phyloP scores from a whole-genome alignment of 176 grass and related monocot species.

The Oryza punctata region DNA sequence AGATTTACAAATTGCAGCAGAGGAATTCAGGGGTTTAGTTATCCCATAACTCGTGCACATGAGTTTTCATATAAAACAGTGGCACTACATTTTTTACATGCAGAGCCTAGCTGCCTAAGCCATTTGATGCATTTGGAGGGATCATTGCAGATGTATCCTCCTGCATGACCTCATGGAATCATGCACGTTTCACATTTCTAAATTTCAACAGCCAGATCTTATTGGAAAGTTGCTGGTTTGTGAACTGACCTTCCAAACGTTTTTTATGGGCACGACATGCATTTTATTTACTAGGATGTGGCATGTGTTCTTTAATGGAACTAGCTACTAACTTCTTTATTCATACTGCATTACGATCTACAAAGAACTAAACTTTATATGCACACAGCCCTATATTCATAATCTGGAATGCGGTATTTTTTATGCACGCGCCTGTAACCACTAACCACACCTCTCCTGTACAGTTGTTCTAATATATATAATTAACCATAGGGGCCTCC shows the following conservation, averaged over 20 bases:
- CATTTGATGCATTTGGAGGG: constrained; percentile 37
- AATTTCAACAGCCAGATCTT: constrained; percentile 3
- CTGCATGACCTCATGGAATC: constrained; percentile 34
- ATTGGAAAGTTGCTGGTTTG: constrained; percentile 23
- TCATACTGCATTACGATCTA: constrained; percentile 14
- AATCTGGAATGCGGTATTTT: background rate
- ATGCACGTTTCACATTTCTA: constrained; percentile 3
- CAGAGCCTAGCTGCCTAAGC: constrained; percentile 13
- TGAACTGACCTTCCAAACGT: background rate
- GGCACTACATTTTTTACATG: constrained; percentile 33
- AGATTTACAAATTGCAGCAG: background rate
- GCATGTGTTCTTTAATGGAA: background rate
- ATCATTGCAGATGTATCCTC: constrained; percentile 34
- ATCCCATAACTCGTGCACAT: background rate
- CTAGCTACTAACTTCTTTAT: background rate
- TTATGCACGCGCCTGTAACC: background rate
- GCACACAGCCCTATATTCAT: background rate
- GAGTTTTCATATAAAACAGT: constrained; percentile 12
- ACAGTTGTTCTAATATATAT: background rate
- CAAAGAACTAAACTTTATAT: background rate
- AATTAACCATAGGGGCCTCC: background rate
- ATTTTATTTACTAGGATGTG: background rate
- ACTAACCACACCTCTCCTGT: background rate
- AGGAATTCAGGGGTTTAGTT: constrained; percentile 15
- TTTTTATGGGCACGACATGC: background rate